Conservation (phyloP, 345 rosid genomes). For the Limnanthes douglasii region DNA sequence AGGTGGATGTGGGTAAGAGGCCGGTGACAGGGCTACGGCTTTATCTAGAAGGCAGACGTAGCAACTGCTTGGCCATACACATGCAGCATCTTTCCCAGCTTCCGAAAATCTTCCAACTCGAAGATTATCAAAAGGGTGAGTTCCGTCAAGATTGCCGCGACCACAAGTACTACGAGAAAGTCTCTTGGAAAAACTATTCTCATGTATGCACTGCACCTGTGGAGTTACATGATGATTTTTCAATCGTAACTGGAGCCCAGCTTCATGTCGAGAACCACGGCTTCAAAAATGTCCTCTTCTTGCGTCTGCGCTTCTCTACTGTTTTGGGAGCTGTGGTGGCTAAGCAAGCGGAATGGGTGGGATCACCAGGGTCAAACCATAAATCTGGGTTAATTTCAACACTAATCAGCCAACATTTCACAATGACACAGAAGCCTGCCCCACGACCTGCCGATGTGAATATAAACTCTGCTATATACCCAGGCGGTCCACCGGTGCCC, state of each 20-base stretch:
- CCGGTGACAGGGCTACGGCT: constrained; percentile 95
- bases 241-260: constrained; percentile 84
- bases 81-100: constrained; percentile 94
- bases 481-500: constrained; percentile 90
- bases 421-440: constrained; percentile 59
- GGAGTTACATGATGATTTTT: constrained; percentile 65
- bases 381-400: constrained; percentile 88
- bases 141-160: constrained; percentile 35
- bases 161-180: constrained; percentile 73
- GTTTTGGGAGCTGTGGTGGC: constrained; percentile 36
- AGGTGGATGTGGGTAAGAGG: constrained; percentile 95
- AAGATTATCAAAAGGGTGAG: constrained; percentile 42
- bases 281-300: constrained; percentile 68
- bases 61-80: constrained; percentile 78
- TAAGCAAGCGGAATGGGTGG: constrained; percentile 83
- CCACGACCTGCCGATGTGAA: constrained; percentile 80
- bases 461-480: constrained; percentile 90
- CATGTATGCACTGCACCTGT: constrained; percentile 91
- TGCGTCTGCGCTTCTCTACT: constrained; percentile 63
- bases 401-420: constrained; percentile 82
- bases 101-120: constrained; percentile 69
- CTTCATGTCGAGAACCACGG: constrained; percentile 73
- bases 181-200: constrained; percentile 87
- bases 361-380: constrained; percentile 54
- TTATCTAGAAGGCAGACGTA: constrained; percentile 84